Evolutionary conservation across 441 rosid genomes (phyloP), one percentile per base, ranked within the genome.

Genomic region (Erodium texanum): DNA sequence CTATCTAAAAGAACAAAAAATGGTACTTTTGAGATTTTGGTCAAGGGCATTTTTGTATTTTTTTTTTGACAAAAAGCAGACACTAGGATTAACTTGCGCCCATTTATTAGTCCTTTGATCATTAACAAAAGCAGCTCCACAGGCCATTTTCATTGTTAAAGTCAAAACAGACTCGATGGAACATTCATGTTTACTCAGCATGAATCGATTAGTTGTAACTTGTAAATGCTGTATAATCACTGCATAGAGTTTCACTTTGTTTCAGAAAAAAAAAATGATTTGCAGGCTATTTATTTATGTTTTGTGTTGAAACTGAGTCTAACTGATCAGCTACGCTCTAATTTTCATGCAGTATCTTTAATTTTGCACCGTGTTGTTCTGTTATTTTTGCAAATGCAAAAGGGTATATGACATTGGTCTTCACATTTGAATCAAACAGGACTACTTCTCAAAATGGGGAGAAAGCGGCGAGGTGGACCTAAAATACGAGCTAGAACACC

Each of bases 371-470:
- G 52, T 0, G 14, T 56, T 56, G 24, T 18, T 16, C 23, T 24
- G 5, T 56, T 56, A 56, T 56, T 56, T 56, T 9, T 20, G 62
- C 19, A 58, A 58, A 19, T 58, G 6, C 6, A 58, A 56, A 14
- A 20, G n/a, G n/a, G 11, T 58, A 19, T 20, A 58, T 20, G 62
- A 58, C 24, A 14, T 58, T 58, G 14, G 14, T 71, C 66, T 61
- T 58, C 45, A 41, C 72, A 32, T 2, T 83, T 72, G 65, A 66
- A 71, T 32, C 62, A 69, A 19, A 67, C 82, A 96, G 98, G 97
- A 87, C 66, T 89, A 77, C 84, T 93, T 96, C 83, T 87, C 93
- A 16, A 89, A 90, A 41, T 96, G 98, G 97, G 98, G 97, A 79
- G 96, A 89, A 58, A 81, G 85, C 67, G 99, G 98, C 7, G 97